Evolutionary conservation across 192 early-diverging fungal genomes (phyloP).

Genomic region (Entomortierella lignicola): DNA sequence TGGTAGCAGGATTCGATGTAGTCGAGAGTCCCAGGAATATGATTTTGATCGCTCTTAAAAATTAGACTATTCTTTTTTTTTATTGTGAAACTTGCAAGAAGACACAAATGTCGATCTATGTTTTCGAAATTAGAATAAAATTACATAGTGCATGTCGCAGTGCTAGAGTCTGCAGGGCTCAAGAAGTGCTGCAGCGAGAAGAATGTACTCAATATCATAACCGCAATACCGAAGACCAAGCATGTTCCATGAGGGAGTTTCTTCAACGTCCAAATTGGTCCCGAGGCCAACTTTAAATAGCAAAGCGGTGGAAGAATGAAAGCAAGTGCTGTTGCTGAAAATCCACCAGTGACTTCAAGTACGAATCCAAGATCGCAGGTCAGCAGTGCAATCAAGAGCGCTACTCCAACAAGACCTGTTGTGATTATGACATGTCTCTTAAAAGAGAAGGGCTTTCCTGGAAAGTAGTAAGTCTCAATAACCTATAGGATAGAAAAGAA

Average conservation of each 20-base stretch:
- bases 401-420: slow-evolving; percentile 66
- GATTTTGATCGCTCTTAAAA: slow-evolving; percentile 66
- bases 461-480: slow-evolving; percentile 72
- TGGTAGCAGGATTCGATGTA: slow-evolving; percentile 74
- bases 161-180: slow-evolving; percentile 15
- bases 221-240: slow-evolving; percentile 76
- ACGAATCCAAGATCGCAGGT: slow-evolving; percentile 88
- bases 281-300: slow-evolving; percentile 78
- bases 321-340: slow-evolving; percentile 89
- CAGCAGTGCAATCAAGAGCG: slow-evolving; percentile 76
- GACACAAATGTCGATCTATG: too few species aligned
- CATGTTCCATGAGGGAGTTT: slow-evolving; percentile 78
- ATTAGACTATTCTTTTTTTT: slow-evolving; percentile 28
- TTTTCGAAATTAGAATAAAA: not conserved
- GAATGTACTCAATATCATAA: slow-evolving; percentile 80
- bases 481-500: slow-evolving; percentile 54
- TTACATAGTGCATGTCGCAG: slow-evolving; percentile 35
- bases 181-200: slow-evolving; percentile 49
- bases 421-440: slow-evolving; percentile 78
- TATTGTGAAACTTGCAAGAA: too few species aligned
- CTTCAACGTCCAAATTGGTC: slow-evolving; percentile 62
- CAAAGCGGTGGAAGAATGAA: slow-evolving; percentile 90
- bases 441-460: slow-evolving; percentile 62
- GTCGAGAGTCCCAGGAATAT: slow-evolving; percentile 74
- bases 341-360: slow-evolving; percentile 88